Evolutionary conservation across 805 yeast genomes (phyloP), one percentile per base, ranked within the genome.

Genomic region (Spathaspora hagerdaliae): DNA sequence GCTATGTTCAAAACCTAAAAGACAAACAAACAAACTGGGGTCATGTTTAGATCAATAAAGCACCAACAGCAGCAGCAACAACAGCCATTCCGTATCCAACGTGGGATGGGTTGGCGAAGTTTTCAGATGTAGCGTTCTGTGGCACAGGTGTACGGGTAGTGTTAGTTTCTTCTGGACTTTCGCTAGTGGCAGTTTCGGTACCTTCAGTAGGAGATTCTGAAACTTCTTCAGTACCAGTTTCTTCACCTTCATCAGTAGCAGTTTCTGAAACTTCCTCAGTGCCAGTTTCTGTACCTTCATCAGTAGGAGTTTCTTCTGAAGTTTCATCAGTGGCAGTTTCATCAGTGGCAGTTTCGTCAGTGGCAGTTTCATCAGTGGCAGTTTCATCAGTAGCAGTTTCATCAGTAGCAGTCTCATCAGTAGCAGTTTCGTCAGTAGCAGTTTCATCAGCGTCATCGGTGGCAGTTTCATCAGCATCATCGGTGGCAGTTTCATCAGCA

Each of bases 61-160:
- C 49, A 36, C 41, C 44, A 31, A 38, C 39, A 36, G 36, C 46
- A 33, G 46, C 48, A 12, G 45, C 27, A 19, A 34, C 40, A 34
- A 42, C 31, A 15, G 46, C 46, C 13, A 46, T 5, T 9, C 42
- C 43, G 36, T 32, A 38, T 33, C 32, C 40, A 14, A 42, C 27
- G 19, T 26, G 13, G 14, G 37, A 55, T 36, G 33, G 53, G 24
- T 40, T 27, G 12, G 36, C 24, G 10, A 26, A 8, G n/a, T 26
- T 36, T 19, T 14, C 36, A 36, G 27, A 8, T 7, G 31, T 11
- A 36, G 14, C 10, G 10, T 26, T 24, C 10, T 51, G 36, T 24
- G 15, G 38, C 14, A 31, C 12, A 31, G 13, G 19, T 10, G 35
- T 5, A n/a, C 6, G 6, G 29, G 36, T 26, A 34, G 32, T 27